Conservation (phyloP, 352 stramenopile genomes). For the Aphanomyces euteiches region DNA sequence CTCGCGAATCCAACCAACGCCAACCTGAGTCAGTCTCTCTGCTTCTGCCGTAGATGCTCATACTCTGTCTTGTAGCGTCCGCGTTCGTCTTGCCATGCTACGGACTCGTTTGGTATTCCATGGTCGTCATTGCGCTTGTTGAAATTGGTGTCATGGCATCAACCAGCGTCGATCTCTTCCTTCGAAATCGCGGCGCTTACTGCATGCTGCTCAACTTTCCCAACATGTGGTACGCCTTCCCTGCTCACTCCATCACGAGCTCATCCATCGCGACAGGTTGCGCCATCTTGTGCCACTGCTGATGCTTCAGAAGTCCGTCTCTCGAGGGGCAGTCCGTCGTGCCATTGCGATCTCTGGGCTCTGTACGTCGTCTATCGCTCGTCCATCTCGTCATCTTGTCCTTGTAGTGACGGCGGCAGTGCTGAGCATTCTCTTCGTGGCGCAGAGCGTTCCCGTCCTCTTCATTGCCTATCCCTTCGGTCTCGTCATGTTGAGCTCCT, state of each 20-base stretch:
- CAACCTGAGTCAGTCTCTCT: constrained; percentile 63
- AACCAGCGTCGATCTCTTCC: constrained; percentile 31
- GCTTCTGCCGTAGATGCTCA: neutral
- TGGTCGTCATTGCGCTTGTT: constrained; percentile 46
- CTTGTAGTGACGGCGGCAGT: constrained; percentile 30
- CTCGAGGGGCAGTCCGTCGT: constrained; percentile 62
- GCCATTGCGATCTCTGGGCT: constrained; percentile 65
- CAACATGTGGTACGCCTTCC: constrained; percentile 11
- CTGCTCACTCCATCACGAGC: neutral
- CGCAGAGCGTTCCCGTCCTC: constrained; percentile 48
- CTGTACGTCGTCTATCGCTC: constrained; percentile 53
- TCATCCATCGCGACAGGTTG: constrained; percentile 52
- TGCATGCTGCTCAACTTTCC: constrained; percentile 36
- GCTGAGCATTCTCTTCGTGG: constrained; percentile 14
- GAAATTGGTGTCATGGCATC: constrained; percentile 40
- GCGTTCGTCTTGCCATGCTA: constrained; percentile 87
- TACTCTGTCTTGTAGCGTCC: constrained; percentile 36
- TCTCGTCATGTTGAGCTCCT: constrained; percentile 67
- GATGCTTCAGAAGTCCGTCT: constrained; percentile 82
- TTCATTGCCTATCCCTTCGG: constrained; percentile 51
- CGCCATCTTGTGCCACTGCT: constrained; percentile 77
- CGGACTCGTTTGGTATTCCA: constrained; percentile 80
- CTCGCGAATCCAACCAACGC: constrained; percentile 58
- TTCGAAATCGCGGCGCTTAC: constrained; percentile 9
- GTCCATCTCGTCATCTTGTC: neutral